Conservation (phyloP, 352 stramenopile species). For the Globisporangium cylindrosporum region DNA sequence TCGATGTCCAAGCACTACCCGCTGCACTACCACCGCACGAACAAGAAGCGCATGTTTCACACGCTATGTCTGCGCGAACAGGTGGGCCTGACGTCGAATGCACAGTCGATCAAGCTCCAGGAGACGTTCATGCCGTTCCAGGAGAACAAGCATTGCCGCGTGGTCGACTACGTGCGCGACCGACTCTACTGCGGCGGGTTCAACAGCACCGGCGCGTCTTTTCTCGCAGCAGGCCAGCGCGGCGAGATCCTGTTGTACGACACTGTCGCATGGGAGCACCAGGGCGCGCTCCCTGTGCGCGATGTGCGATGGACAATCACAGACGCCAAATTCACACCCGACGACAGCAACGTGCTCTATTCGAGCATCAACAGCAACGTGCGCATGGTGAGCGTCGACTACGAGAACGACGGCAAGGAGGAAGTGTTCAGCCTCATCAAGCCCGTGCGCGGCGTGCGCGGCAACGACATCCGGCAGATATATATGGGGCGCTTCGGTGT, state of each 20-base stretch:
- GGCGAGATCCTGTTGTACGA: slow-evolving; percentile 74
- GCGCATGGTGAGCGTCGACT: slow-evolving; percentile 71
- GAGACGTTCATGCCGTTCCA: slow-evolving; percentile 83
- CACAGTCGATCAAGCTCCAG: slow-evolving; percentile 65
- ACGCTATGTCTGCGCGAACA: slow-evolving; percentile 69
- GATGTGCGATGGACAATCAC: slow-evolving; percentile 83
- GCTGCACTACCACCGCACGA: slow-evolving; percentile 26
- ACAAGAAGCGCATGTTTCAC: slow-evolving; percentile 49
- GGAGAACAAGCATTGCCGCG: slow-evolving; percentile 70
- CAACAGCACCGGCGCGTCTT: slow-evolving; percentile 61
- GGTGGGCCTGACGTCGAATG: slow-evolving; percentile 53
- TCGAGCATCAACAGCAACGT: slow-evolving; percentile 82
- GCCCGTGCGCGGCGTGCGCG: slow-evolving; percentile 26
- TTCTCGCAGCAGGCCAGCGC: slow-evolving; percentile 69
- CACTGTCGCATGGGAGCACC: slow-evolving; percentile 62
- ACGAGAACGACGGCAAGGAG: slow-evolving; percentile 47
- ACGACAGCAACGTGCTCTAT: slow-evolving; percentile 73
- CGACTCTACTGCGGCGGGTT: slow-evolving; percentile 82
- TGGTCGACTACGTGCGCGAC: slow-evolving; percentile 66
- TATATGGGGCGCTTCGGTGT: slow-evolving; percentile 61
- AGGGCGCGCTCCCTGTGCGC: slow-evolving; percentile 48
- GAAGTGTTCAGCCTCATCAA: slow-evolving; percentile 45
- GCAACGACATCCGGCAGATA: slow-evolving; percentile 11
- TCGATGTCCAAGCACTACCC: slow-evolving; percentile 18
- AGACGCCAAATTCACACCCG: slow-evolving; percentile 78